Base-by-base conservation (phyloP, 352 stramenopile genomes). In the Pythium phragmitis region DNA sequence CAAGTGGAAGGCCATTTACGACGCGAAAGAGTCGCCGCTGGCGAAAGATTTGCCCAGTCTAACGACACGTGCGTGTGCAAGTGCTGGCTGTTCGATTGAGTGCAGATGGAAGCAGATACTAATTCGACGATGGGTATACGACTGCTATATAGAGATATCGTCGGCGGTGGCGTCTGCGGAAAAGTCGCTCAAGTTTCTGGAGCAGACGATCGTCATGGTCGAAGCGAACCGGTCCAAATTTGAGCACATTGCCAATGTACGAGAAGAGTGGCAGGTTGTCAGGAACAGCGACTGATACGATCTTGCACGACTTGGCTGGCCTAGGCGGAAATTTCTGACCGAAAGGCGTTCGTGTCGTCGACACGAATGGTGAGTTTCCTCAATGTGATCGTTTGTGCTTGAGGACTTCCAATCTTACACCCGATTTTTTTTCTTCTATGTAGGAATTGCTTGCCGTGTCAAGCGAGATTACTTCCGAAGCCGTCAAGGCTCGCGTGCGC, bases 191-290 rank as follows among this genome's bases (percentile, higher is more conserved):
- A 85, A 87, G 61, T 94, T 94, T 58, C 56, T 94, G 13, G 85
- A 94, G 55, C 80, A 94, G 55, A 94, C 80, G 7, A 91, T 94
- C 62, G 80, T 88, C 54, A 87, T 87, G 72, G 84, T 94, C 48
- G 82, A 92, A 48, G 78, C 79, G 49, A 91, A 94, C 65, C 77
- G 85, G 56, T 72, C 76, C 60, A 91, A 89, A 66, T 94, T 91
- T 49, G 79, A 87, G 49, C 85, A 94, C 72, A 94, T 94, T 68
- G 85, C 90, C 56, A 76, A 73, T 36, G 76, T 88, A 73, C 14
- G 72, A 42, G 11, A n/a, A 4, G n/a, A 9, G 9, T 34, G 21
- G 46, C 13, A 52, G 49, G 16, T 45, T 8, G 21, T 34, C 26
- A 46, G 14, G 23, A 53, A 23, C 13, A 21, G 54, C 12, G 36